phyloP scores from a whole-genome alignment of 2,329 filamentous ascomycete genomes.

The Hypoxylon sp. region DNA sequence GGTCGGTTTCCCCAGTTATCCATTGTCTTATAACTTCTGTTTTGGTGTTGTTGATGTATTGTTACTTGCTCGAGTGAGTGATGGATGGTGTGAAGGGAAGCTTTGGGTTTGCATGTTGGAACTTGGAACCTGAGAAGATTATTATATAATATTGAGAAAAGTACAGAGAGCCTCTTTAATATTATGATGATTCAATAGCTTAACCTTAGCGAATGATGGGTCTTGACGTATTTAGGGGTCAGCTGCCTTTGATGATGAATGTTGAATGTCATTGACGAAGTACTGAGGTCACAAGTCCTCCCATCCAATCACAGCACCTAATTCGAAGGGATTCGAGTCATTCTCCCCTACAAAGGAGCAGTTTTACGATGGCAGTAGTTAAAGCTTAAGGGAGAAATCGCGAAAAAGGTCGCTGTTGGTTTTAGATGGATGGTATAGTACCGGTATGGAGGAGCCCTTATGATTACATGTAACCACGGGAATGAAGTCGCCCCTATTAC shows the following conservation, averaged over 20 bases:
- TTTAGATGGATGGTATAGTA: no score
- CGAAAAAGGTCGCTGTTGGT: background rate
- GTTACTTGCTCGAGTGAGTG: background rate
- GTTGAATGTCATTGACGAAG: conserved; percentile 18
- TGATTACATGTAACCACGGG: no score
- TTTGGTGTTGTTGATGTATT: background rate
- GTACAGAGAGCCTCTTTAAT: background rate
- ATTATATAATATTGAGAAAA: conserved; percentile 23
- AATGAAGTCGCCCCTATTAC: no score
- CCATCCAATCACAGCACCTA: conserved; percentile 9
- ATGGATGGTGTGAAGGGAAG: background rate
- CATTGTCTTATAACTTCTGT: conserved; percentile 5
- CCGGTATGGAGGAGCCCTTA: no score
- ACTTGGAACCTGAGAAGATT: background rate
- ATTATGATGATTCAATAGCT: background rate
- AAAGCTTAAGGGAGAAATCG: background rate
- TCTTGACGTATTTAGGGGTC: conserved; percentile 9
- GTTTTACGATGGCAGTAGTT: background rate
- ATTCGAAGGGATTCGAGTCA: conserved; percentile 19
- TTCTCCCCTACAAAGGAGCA: conserved; percentile 1
- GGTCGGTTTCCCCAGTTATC: conserved; percentile 18
- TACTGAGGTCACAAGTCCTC: conserved; percentile 28
- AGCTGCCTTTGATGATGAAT: conserved; percentile 1
- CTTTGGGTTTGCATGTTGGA: no score
- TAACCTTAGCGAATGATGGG: conserved; percentile 5